phyloP scores from a whole-genome alignment of 169 alveolate genomes.

The Cryptosporidium tyzzeri region DNA sequence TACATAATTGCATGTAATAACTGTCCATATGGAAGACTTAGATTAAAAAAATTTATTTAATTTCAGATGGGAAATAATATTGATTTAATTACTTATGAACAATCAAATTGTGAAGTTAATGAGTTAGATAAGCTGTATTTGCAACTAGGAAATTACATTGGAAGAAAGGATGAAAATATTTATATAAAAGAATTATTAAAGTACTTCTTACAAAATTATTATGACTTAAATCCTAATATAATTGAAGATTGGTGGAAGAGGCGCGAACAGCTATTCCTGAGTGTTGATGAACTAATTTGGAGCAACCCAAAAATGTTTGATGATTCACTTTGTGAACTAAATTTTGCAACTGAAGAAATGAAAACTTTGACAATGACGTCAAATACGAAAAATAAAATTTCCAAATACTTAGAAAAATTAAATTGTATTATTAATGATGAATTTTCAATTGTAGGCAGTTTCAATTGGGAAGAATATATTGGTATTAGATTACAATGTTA shows the following conservation, averaged over 20 bases:
- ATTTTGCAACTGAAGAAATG: not conserved
- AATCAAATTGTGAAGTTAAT: not conserved
- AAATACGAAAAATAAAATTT: conserved; percentile 5
- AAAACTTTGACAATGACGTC: conserved; percentile 37
- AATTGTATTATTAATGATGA: conserved; percentile 36
- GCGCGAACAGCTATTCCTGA: conserved; percentile 22
- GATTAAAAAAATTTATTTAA: not conserved
- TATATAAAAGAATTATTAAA: conserved; percentile 6
- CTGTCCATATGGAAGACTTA: conserved; percentile 13
- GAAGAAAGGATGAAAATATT: conserved; percentile 23
- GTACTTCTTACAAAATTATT: conserved; percentile 5
- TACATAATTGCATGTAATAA: conserved; percentile 20
- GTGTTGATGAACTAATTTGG: conserved; percentile 41
- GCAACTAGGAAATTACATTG: conserved; percentile 12
- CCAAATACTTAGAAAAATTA: conserved; percentile 19
- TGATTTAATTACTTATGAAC: conserved; percentile 2
- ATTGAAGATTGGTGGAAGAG: conserved; percentile 8
- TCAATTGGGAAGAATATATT: conserved; percentile 53
- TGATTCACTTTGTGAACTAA: not conserved
- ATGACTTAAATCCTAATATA: not conserved
- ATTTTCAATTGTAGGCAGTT: conserved; percentile 10
- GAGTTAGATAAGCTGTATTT: conserved; percentile 16
- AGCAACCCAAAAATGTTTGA: conserved; percentile 27
- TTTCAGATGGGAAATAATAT: conserved; percentile 17
- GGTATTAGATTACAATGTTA: conserved; percentile 30